These are phyloP conservation scores for Angophora floribunda DNA, from an alignment of 345 rosid genomes.

Conservation along the genomic window DNA sequence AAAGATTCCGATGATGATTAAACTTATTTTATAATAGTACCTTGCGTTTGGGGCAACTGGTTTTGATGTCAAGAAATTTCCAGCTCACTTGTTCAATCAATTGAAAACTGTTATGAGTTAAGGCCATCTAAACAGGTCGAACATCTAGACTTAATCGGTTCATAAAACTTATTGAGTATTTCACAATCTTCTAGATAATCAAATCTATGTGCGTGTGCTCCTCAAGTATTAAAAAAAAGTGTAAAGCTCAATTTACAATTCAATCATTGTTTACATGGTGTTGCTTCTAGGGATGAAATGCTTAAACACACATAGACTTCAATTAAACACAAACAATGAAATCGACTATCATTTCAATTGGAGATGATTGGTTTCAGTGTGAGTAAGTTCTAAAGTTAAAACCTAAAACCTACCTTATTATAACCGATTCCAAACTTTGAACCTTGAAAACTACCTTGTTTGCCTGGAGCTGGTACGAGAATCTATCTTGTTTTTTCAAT, in stretches of 20 bases:
- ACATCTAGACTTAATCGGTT: not conserved
- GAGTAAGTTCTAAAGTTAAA: no score
- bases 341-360: not conserved
- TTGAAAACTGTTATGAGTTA: not conserved
- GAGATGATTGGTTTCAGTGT: no score
- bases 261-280: not conserved
- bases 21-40: no score
- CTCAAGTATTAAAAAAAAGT: not conserved
- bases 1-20: not conserved
- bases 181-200: not conserved
- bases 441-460: no score
- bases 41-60: rapidly evolving
- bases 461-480: no score
- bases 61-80: not conserved
- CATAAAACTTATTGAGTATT: not conserved
- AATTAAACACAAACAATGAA: not conserved
- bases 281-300: not conserved
- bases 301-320: not conserved
- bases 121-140: not conserved
- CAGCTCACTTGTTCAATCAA: not conserved
- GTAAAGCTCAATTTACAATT: not conserved
- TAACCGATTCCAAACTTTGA: no score
- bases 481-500: no score
- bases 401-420: no score
- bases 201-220: not conserved